phyloP scores from a whole-genome alignment of 2,329 filamentous ascomycete genomes.

The Geoglossum cookeanum region DNA sequence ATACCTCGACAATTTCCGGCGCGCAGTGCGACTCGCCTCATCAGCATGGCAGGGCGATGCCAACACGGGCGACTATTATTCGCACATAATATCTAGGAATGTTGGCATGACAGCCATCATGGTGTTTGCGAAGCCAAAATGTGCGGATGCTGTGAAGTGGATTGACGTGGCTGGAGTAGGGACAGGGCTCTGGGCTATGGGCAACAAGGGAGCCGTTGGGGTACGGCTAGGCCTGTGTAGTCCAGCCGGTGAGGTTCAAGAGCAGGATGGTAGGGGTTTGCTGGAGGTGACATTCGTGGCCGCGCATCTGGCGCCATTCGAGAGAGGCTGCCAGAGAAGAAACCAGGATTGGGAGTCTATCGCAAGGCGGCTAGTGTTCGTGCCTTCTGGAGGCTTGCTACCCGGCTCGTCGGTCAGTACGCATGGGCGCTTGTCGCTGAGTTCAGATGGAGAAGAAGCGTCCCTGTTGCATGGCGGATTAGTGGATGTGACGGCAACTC shows the following conservation, averaged over 20 bases:
- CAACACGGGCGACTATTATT: conserved; percentile 31
- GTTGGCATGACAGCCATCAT: conserved; percentile 81
- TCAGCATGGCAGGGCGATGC: conserved; percentile 19
- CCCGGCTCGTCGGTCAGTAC: not conserved
- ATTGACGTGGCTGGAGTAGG: conserved; percentile 69
- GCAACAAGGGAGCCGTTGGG: conserved; percentile 86
- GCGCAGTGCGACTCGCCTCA: conserved; percentile 53
- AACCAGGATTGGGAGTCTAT: conserved; percentile 84
- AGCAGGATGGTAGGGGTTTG: conserved; percentile 18
- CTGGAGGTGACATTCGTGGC: conserved; percentile 69
- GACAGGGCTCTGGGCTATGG: conserved; percentile 73
- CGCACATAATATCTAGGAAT: conserved; percentile 50
- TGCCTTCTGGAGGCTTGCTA: not conserved
- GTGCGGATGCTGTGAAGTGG: conserved; percentile 37
- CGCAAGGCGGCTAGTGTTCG: conserved; percentile 62
- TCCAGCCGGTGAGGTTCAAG: conserved; percentile 27
- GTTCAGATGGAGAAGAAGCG: not conserved
- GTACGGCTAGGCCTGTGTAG: conserved; percentile 28
- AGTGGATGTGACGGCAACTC: not conserved
- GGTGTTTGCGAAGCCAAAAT: conserved; percentile 52
- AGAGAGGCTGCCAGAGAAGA: conserved; percentile 52
- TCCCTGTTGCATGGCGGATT: not conserved
- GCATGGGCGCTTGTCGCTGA: not conserved
- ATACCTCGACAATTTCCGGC: conserved; percentile 53
- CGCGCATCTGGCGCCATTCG: conserved; percentile 77